Evolutionary conservation across 2,329 filamentous ascomycete species (phyloP).

Genomic region (Sarocladiaceae sp.): DNA sequence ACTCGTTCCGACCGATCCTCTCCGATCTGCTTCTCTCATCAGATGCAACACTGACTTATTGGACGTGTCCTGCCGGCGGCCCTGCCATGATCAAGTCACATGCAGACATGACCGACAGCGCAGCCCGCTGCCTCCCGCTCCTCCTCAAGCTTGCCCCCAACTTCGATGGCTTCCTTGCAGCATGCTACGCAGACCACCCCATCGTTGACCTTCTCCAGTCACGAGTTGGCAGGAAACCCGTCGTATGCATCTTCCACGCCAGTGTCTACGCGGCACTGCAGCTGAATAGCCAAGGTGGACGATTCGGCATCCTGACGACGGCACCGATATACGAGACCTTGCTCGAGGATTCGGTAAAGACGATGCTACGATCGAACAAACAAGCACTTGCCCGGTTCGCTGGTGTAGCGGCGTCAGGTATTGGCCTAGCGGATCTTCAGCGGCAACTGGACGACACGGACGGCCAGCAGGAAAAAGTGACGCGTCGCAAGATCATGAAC

Average conservation of each 20-base stretch:
- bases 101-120: slow-evolving; percentile 14
- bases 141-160: slow-evolving; percentile 9
- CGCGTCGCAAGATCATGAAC: not conserved
- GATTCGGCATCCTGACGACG: slow-evolving; percentile 13
- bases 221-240: slow-evolving; percentile 11
- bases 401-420: slow-evolving; percentile 11
- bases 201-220: slow-evolving; percentile 11
- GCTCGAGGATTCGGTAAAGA: slow-evolving; percentile 9
- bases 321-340: slow-evolving; percentile 10
- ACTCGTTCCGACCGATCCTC: slow-evolving; percentile 11
- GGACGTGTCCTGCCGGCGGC: slow-evolving; percentile 12
- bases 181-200: slow-evolving; percentile 14
- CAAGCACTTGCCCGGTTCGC: slow-evolving; percentile 10
- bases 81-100: slow-evolving; percentile 12
- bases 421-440: slow-evolving; percentile 11
- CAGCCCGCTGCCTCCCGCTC: slow-evolving; percentile 10
- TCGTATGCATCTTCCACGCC: slow-evolving; percentile 14
- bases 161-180: slow-evolving; percentile 13
- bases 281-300: not conserved
- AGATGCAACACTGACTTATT: slow-evolving; percentile 9
- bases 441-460: not conserved
- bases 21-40: slow-evolving; percentile 9
- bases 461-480: slow-evolving; percentile 2
- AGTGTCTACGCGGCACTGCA: slow-evolving; percentile 13
- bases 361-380: slow-evolving; percentile 7